Evolutionary conservation across 2,329 filamentous ascomycete species (phyloP).

Genomic region (Zymoseptoria passerinii): DNA sequence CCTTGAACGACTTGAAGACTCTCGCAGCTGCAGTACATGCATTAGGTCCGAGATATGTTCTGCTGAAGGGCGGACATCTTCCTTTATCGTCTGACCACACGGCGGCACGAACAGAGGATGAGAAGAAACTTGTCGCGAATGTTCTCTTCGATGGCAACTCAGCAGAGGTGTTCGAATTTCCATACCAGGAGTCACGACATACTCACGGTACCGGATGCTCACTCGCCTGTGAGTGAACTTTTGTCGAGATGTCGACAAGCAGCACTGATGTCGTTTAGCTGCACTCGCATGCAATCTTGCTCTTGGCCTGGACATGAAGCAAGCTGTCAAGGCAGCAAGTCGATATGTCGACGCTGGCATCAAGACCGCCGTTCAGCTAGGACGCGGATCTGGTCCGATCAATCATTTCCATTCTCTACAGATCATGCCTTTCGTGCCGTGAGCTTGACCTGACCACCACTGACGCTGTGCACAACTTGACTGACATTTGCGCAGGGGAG

Average conservation of each 20-base stretch:
- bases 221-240: slow-evolving; percentile 60
- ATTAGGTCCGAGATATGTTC: slow-evolving; percentile 69
- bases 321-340: slow-evolving; percentile 59
- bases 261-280: slow-evolving; percentile 36
- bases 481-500: slow-evolving; percentile 39
- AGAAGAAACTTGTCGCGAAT: slow-evolving; percentile 64
- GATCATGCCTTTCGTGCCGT: slow-evolving; percentile 59
- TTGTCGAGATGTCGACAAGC: background rate
- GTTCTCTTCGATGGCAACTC: slow-evolving; percentile 59
- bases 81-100: slow-evolving; percentile 60
- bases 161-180: slow-evolving; percentile 57
- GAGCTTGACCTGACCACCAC: slow-evolving; percentile 26
- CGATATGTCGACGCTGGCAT: slow-evolving; percentile 67
- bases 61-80: slow-evolving; percentile 87
- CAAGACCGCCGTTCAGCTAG: slow-evolving; percentile 53
- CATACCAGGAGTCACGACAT: slow-evolving; percentile 64
- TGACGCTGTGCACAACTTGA: background rate
- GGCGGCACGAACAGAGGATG: slow-evolving; percentile 49
- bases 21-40: slow-evolving; percentile 58
- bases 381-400: slow-evolving; percentile 61
- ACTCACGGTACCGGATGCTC: slow-evolving; percentile 96
- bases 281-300: slow-evolving; percentile 68
- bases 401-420: slow-evolving; percentile 71
- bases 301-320: slow-evolving; percentile 47
- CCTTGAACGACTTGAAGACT: slow-evolving; percentile 57